These are phyloP conservation scores for Colletotrichum destructivum DNA, from an alignment of 2,329 filamentous ascomycete species.

Conservation along the genomic window DNA sequence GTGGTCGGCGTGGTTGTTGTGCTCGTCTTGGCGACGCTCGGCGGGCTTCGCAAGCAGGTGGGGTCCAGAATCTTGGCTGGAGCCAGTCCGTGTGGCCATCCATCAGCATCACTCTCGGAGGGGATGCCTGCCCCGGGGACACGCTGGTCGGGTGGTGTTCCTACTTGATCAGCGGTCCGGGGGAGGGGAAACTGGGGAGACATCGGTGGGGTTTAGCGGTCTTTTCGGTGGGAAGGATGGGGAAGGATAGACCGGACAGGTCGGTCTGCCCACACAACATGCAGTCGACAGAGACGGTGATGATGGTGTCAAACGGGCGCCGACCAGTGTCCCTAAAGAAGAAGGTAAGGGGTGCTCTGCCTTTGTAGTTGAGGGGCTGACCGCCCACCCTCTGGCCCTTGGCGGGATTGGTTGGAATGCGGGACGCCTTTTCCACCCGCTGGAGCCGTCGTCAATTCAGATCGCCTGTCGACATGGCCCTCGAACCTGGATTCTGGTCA, in stretches of 20 bases:
- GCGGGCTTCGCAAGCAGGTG: constrained; percentile 26
- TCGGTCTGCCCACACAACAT: no score
- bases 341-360: neutral
- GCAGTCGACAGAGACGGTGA: neutral
- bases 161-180: neutral
- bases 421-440: constrained; percentile 18
- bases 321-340: neutral
- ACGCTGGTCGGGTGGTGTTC: neutral
- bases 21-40: constrained; percentile 3
- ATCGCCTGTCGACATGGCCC: neutral
- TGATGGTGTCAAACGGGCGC: neutral
- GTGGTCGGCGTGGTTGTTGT: neutral
- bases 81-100: neutral
- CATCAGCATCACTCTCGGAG: neutral
- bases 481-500: neutral
- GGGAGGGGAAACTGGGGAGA: neutral
- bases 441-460: constrained; percentile 17
- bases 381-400: neutral
- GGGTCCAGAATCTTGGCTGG: neutral
- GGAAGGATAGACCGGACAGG: neutral
- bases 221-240: neutral
- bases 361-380: neutral
- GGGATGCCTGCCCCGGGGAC: neutral
- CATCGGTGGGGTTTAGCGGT: neutral
- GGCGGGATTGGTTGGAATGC: constrained; percentile 11